phyloP scores from a whole-genome alignment of 805 yeast species.

The Spathaspora passalidarum region DNA sequence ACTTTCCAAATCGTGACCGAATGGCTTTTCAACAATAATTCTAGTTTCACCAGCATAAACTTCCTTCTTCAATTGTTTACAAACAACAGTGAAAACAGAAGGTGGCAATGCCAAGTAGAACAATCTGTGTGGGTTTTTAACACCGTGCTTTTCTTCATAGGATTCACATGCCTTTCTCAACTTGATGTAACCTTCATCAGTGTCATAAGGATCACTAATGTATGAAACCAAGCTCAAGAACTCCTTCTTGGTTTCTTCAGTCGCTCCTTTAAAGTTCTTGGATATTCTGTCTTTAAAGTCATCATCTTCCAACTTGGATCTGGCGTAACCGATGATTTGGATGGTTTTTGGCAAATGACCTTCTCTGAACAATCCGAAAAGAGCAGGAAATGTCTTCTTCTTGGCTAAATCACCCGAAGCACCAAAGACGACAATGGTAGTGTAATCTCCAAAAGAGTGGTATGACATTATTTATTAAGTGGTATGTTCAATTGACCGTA shows the following conservation, averaged over 20 bases:
- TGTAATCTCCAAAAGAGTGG: conserved; percentile 57
- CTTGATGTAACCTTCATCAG: conserved; percentile 65
- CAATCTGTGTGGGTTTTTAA: conserved; percentile 64
- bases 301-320: conserved; percentile 67
- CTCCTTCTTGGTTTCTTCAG: conserved; percentile 44
- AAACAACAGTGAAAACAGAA: conserved; percentile 79
- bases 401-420: conserved; percentile 95
- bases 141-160: conserved; percentile 51
- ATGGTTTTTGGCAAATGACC: conserved; percentile 71
- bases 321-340: conserved; percentile 87
- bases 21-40: conserved; percentile 93
- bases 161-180: conserved; percentile 54
- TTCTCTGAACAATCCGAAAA: conserved; percentile 63
- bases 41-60: conserved; percentile 68
- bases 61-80: conserved; percentile 65
- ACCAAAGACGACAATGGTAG: conserved; percentile 80
- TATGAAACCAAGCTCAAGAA: conserved; percentile 69
- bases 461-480: conserved; percentile 20
- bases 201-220: conserved; percentile 76
- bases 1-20: conserved; percentile 85
- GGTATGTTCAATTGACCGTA: too few relatives aligned
- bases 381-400: conserved; percentile 90
- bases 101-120: conserved; percentile 96
- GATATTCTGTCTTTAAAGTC: conserved; percentile 68
- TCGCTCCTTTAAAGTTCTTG: conserved; percentile 56